Evolutionary conservation across 163 green algal species (phyloP), one percentile per base, ranked within the genome.

Genomic region (Chloromonas sp.): DNA sequence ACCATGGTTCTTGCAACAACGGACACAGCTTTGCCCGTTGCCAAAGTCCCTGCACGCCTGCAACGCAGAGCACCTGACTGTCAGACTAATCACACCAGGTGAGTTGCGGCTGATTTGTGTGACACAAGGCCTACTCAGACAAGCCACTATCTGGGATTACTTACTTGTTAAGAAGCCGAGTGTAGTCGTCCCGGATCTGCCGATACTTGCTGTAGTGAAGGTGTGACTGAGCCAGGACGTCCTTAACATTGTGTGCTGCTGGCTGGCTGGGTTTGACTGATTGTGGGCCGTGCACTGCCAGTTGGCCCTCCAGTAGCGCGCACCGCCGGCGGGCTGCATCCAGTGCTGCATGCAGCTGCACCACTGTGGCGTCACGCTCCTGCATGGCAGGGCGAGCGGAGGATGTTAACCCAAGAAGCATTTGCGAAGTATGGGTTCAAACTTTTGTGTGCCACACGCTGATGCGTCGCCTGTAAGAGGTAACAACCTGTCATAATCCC

Each of bases 161-260:
- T 61, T 76, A 91, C 88, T 87, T 90, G 77, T 85, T 76, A 1
- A 91, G 81, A 60, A 91, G 83, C 0, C 85, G 83, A 81, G 89
- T 89, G 86, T 91, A 91, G 71, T 91, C 86, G 36, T 89, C 83
- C 0, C 88, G 88, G 0, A 91, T 91, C 70, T 91, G 86, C 61
- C 84, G 84, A 78, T 91, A 91, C 78, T 89, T 86, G 11, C 84
- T 61, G 71, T 86, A 86, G 71, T 91, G 88, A 61, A 89, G 60
- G 36, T 86, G 60, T 0, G 85, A 89, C 78, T 89, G 88, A 1
- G 84, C 88, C 58, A 89, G 14, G n/a, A 89, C 76, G 8, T 89
- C 86, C 1, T 82, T 74, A 11, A 74, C 5, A 5, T 15, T 74
- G 66, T 74, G 66, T 11, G 66, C 66, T 11, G 66, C 5, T 5